Base-by-base conservation (phyloP, 768 basidiomycete species). In the Termitomyces sp. region DNA sequence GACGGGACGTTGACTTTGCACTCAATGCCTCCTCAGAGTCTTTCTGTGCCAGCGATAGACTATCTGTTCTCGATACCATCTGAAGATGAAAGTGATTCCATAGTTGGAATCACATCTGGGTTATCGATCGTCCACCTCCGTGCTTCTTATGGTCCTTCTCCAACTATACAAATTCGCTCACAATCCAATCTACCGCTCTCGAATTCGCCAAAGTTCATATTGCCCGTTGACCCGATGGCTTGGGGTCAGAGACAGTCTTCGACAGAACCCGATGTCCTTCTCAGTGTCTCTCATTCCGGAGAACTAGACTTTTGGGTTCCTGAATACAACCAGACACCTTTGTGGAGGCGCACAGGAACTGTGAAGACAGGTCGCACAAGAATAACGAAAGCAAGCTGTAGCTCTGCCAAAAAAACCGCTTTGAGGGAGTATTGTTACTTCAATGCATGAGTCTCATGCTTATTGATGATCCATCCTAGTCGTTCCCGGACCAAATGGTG, bases 361-460 rank as follows among this genome's bases (percentile, higher is more conserved):
- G 88, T 96, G 5, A 78, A 77, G 56, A 96, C 94, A 11, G 84
- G 82, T 0, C 77, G 85, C 55, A 77, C 67, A 44, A 77, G 76
- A 2, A 81, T 95, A 53, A 76, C 73, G 56, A 85, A 81, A 68
- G 93, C 87, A 15, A 77, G 87, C 41, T 96, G 93, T 66, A 96
- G 92, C 67, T 91, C 92, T 8, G 85, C 88, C 11, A 93, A 93
- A 70, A 96, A 96, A 70, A 91, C 94, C 4, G 93, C 86, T 6
- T 74, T 98, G 56, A 83, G 94, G 93, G 66, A 56, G 80, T 74
- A 48, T 12, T 41, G 10, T 60, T 58, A 41, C 35, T 22, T 35
- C 32, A 46, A 46, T 41, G 34, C 11, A 40, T 42, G 35, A 17
- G n/a, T n/a, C 30, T 41, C 28, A 7, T 51, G 32, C 49, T 58